A percentile compares a stretch with the other conserved stretches of the same genome.
phyloP scores from a whole-genome alignment of 176 grass and related monocot genomes.

The Carex cristatella region DNA sequence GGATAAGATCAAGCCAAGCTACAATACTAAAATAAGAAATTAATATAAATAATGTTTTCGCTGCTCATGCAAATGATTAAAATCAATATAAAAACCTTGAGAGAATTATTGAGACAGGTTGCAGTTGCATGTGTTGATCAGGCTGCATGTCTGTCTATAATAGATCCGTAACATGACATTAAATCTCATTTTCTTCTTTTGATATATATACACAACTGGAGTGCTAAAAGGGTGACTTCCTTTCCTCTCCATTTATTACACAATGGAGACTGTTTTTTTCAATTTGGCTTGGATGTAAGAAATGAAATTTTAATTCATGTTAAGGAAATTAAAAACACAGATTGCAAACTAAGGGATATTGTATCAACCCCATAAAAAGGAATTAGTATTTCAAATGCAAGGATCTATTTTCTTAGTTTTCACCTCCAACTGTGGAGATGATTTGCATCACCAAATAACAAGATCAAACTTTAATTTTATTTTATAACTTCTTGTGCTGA shows the following conservation, averaged over 20 bases:
- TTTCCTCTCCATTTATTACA: not conserved
- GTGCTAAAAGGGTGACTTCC: not conserved
- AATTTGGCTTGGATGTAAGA: not conserved
- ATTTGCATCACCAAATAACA: no score
- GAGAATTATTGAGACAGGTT: constrained; percentile 3
- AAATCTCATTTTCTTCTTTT: not conserved
- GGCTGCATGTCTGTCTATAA: not conserved
- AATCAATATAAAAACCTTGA: not conserved
- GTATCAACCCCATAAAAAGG: no score
- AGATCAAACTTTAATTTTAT: no score
- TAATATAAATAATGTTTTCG: not conserved
- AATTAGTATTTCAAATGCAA: no score
- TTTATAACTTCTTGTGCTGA: no score
- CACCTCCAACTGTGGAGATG: no score
- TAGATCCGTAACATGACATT: constrained; percentile 1
- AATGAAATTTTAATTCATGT: no score
- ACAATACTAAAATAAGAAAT: not conserved
- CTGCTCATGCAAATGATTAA: not conserved
- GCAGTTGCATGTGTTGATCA: constrained; percentile 9
- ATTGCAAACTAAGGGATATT: no score
- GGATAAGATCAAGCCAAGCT: not conserved
- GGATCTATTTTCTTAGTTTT: no score
- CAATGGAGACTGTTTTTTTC: not conserved
- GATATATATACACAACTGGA: not conserved
- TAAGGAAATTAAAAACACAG: no score